Base-by-base conservation (phyloP, 192 early-diverging fungal genomes). In the Umbelopsis sp. region DNA sequence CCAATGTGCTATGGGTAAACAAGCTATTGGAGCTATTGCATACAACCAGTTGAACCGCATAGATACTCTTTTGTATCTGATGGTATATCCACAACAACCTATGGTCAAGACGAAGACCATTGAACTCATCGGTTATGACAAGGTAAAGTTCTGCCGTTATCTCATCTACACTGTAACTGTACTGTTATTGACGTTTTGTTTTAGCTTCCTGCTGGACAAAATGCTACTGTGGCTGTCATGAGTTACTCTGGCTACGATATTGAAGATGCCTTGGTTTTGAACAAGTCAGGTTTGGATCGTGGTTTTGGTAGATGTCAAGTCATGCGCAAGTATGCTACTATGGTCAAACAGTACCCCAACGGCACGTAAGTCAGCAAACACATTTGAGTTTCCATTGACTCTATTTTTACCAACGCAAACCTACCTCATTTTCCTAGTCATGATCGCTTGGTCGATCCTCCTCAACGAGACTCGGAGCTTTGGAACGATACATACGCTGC, bases 1-100 rank as follows among this genome's bases (percentile, higher is more conserved):
- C 80, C 97, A 98, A 86, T 97, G 92, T 69, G 96, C 96, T 79
- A 99, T 99, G 97, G 95, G 95, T 72, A 99, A 99, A 79, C 97
- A 99, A 84, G 96, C 97, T 41, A 99, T 99, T 65, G 97, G 97
- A 20, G 93, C 94, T 20, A 97, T 97, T 66, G 95, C 90, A 10
- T 96, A 95, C 75, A 99, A 99, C 75, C 95, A 98, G 84, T 76
- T 97, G 24, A 91, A 91, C 73, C 88, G 97, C 65, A 96, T 97
- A 68, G 97, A 99, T 80, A 98, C 96, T 9, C 80, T 98, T 49
- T 82, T 97, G 20, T 97, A 99, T 82, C 84, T 98, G 56, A 92
- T 98, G 92, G 93, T 94, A 29, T 99, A 98, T 75, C 94, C 96
- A 44, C 93, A 96, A 78, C 95, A 98, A 75, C 97, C 97, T 4